phyloP scores from a whole-genome alignment of 2,329 filamentous ascomycete species.

The Aspergillus quadricinctus region DNA sequence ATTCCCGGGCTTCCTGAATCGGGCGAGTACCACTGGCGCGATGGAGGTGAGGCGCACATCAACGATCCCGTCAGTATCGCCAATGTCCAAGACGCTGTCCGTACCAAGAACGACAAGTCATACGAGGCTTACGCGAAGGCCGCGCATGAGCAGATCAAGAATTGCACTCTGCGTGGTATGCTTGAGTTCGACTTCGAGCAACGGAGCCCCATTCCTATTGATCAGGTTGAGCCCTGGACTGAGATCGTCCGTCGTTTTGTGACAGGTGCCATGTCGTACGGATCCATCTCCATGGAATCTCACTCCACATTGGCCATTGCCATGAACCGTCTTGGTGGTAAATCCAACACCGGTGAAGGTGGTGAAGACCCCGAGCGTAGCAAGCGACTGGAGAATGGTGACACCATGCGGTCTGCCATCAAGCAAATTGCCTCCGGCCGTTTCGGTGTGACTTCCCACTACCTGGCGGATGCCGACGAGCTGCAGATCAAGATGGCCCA shows the following conservation, averaged over 20 bases:
- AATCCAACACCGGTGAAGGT: constrained; percentile 97
- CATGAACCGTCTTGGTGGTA: constrained; percentile 94
- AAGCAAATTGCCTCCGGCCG: constrained; percentile 96
- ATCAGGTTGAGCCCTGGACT: constrained; percentile 97
- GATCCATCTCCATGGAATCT: constrained; percentile 97
- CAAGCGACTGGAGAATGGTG: constrained; percentile 79
- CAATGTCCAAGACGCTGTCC: constrained; percentile 93
- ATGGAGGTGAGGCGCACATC: constrained; percentile 90
- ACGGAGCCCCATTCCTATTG: constrained; percentile 77
- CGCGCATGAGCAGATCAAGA: constrained; percentile 94
- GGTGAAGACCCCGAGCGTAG: constrained; percentile 93
- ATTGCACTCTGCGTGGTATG: constrained; percentile 88
- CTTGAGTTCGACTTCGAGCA: constrained; percentile 96
- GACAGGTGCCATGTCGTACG: constrained; percentile 97
- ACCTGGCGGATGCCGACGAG: constrained; percentile 91
- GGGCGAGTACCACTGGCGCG: constrained; percentile 97
- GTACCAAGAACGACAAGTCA: constrained; percentile 96
- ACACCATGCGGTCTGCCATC: constrained; percentile 95
- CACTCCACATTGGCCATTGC: constrained; percentile 93
- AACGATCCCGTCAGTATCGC: constrained; percentile 94
- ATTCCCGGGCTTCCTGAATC: constrained; percentile 83
- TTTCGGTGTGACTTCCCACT: constrained; percentile 93
- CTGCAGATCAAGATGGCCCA: constrained; percentile 99
- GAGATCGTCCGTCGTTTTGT: constrained; percentile 96
- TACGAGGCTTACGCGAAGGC: constrained; percentile 93